Conservation (phyloP, 495 filamentous ascomycete genomes). For the Aspergillus carlsbadensis region DNA sequence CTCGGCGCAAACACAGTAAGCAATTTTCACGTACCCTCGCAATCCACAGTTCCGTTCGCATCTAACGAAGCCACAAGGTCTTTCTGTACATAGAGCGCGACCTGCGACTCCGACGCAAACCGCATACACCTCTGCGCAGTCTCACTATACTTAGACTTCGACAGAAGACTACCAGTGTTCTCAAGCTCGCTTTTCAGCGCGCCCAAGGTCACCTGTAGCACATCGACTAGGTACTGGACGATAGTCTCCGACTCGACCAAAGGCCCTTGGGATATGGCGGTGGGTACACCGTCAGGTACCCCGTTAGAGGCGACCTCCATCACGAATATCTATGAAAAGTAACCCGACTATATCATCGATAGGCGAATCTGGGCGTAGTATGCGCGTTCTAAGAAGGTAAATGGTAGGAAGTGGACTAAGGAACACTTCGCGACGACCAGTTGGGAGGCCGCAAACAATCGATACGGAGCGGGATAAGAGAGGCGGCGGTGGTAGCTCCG, state of each 20-base stretch:
- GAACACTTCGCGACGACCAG: slow-evolving; percentile 5
- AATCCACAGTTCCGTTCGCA: slow-evolving; percentile 48
- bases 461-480: background rate
- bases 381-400: background rate
- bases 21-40: slow-evolving; percentile 32
- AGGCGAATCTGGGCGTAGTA: background rate
- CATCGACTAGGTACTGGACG: slow-evolving; percentile 74
- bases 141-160: slow-evolving; percentile 63
- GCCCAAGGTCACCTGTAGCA: slow-evolving; percentile 82
- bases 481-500: background rate
- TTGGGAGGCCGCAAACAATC: slow-evolving; percentile 1
- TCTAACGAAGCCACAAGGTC: slow-evolving; percentile 61
- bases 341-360: slow-evolving; percentile 33
- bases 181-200: slow-evolving; percentile 79
- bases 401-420: background rate
- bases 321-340: slow-evolving; percentile 23
- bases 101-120: slow-evolving; percentile 84
- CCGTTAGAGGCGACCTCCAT: slow-evolving; percentile 55
- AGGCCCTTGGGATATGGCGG: slow-evolving; percentile 35
- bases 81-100: slow-evolving; percentile 87
- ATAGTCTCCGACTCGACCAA: slow-evolving; percentile 59
- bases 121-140: slow-evolving; percentile 84
- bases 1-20: background rate
- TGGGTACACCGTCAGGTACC: slow-evolving; percentile 45
- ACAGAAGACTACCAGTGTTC: slow-evolving; percentile 76